These are phyloP conservation scores for Rutidosis leptorrhynchoides DNA, from an alignment of 129 eudicot species.

Conservation along the genomic window DNA sequence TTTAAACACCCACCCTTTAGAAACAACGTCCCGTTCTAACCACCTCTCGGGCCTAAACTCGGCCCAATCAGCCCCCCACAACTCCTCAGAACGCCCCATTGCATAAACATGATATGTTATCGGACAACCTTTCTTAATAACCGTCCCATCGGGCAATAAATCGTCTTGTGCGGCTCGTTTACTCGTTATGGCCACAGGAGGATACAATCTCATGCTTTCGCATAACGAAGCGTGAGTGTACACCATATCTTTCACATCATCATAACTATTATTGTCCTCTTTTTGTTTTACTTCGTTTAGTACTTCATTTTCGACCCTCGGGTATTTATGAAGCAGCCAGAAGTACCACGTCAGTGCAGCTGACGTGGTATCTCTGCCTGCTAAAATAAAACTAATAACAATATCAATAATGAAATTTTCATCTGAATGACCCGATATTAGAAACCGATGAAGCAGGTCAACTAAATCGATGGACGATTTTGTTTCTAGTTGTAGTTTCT, in stretches of 20 bases:
- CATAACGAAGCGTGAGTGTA: slow-evolving; percentile 58
- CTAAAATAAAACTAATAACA: slow-evolving; percentile 46
- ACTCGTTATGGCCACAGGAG: slow-evolving; percentile 48
- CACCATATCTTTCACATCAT: slow-evolving; percentile 57
- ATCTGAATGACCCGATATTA: slow-evolving; percentile 54
- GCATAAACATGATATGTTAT: slow-evolving; percentile 52
- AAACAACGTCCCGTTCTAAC: slow-evolving; percentile 37
- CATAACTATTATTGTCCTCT: slow-evolving; percentile 15
- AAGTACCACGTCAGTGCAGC: slow-evolving; percentile 70
- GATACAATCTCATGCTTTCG: slow-evolving; percentile 64
- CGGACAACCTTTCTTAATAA: slow-evolving; percentile 44
- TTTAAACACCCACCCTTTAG: slow-evolving; percentile 38
- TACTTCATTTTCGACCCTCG: slow-evolving; percentile 36
- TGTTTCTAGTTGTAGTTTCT: slow-evolving; percentile 32
- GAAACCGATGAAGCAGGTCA: slow-evolving; percentile 59
- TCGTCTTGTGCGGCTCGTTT: slow-evolving; percentile 39
- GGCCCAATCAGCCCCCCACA: slow-evolving; percentile 61
- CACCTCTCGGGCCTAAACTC: slow-evolving; percentile 67
- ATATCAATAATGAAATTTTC: slow-evolving; percentile 47
- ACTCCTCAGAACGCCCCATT: slow-evolving; percentile 59
- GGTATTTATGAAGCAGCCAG: slow-evolving; percentile 46
- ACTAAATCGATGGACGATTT: slow-evolving; percentile 38
- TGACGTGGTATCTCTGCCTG: slow-evolving; percentile 63
- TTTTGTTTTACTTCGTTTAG: slow-evolving; percentile 32
- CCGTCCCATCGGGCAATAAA: slow-evolving; percentile 50